phyloP scores from a whole-genome alignment of 352 stramenopile genomes.

The Pythium rishiriense region DNA sequence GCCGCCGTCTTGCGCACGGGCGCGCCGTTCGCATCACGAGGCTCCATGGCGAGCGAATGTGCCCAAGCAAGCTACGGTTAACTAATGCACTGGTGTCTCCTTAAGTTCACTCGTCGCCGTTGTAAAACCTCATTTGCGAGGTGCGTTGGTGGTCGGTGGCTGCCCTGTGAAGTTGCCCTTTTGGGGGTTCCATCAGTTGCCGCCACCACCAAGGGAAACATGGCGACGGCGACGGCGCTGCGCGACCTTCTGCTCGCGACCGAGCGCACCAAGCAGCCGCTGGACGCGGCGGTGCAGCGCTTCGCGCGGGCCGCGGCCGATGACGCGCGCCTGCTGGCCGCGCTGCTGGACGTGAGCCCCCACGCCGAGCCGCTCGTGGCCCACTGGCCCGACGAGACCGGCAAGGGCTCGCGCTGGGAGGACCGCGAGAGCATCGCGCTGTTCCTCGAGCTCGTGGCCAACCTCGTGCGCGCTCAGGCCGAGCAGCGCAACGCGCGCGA shows the following conservation, averaged over 20 bases:
- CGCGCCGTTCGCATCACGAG: constrained; percentile 23
- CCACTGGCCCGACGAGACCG: constrained; percentile 62
- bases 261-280: constrained; percentile 58
- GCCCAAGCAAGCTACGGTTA: neutral
- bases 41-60: constrained; percentile 26
- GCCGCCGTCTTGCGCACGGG: constrained; percentile 19
- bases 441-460: constrained; percentile 59
- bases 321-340: constrained; percentile 19
- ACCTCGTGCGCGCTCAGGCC: constrained; percentile 42
- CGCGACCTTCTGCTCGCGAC: constrained; percentile 68
- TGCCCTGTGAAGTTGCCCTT: constrained; percentile 27
- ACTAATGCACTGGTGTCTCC: neutral
- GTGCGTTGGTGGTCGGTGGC: constrained; percentile 15
- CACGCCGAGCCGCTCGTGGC: constrained; percentile 59
- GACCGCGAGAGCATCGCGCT: constrained; percentile 66
- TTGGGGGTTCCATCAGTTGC: neutral
- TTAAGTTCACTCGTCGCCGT: constrained; percentile 11
- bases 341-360: constrained; percentile 56
- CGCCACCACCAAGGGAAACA: constrained; percentile 3
- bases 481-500: constrained; percentile 19
- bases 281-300: constrained; percentile 48
- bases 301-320: constrained; percentile 30
- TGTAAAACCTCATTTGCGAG: constrained; percentile 20
- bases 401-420: constrained; percentile 54
- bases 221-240: constrained; percentile 30